Base-by-base conservation (phyloP, 495 filamentous ascomycete genomes). In the Penicillium pulvis region DNA sequence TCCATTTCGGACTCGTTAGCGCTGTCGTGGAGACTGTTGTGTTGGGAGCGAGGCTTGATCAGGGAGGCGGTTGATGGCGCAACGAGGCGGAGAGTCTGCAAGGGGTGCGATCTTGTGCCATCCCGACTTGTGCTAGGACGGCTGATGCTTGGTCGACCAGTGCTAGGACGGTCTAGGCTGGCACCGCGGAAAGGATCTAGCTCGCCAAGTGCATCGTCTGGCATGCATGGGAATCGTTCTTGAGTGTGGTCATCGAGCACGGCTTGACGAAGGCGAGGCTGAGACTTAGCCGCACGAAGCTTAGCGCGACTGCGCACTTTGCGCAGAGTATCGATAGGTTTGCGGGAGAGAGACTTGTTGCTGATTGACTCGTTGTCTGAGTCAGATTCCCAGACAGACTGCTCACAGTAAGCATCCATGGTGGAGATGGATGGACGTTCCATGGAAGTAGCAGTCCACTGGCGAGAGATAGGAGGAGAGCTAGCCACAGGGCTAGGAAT, bases 301-400 rank as follows among this genome's bases (percentile, higher is more conserved):
- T 80, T 77, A 4, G 77, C 75, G 9, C 72, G 70, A 49, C 77
- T 80, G 35, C 77, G 77, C n/a, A 79, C 75, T 57, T 79, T 80
- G 33, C 76, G 76, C 42, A 80, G 63, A 0, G 75, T 78, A 26
- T 78, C 77, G 11, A 78, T 78, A 0, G 75, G 75, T 16, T 71
- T 72, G 12, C 75, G 69, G 2, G 75, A 77, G 8, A 76, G 61
- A 0, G 75, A 75, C 52, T 71, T 76, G 31, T 71, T 72, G 17
- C 73, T 69, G 11, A 67, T 53, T 0, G 71, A 75, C 52, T 77
- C 77, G 14, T 58, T 71, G 16, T 80, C 77, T 0, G 77, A 80
- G 51, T 80, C 77, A 0, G 77, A 79, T 48, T 80, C 77, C 77
- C 77, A 80, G 0, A 80, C 74, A 0, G 77, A 80, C 30, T 78